Evolutionary conservation across 768 basidiomycete species (phyloP).

Genomic region (Rhizopogon vinicolor): DNA sequence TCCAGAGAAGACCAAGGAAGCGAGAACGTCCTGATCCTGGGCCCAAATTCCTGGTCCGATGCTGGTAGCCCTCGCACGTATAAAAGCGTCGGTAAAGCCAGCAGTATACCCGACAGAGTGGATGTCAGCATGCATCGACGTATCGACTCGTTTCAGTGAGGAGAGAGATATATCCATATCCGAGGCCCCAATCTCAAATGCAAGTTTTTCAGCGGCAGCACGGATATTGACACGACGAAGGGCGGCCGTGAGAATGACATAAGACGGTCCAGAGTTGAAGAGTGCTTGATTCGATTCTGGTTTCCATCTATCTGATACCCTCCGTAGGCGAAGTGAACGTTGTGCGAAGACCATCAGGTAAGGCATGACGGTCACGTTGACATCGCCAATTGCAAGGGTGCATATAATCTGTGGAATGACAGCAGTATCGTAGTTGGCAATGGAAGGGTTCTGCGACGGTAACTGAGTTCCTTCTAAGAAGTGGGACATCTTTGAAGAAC

Average conservation of each 20-base stretch:
- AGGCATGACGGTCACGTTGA: constrained; percentile 45
- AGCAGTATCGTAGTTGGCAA: constrained; percentile 2
- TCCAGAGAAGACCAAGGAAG: constrained; percentile 51
- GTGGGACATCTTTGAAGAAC: constrained; percentile 7
- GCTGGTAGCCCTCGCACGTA: constrained; percentile 53
- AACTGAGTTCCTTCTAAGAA: constrained; percentile 4
- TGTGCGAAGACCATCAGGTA: constrained; percentile 58
- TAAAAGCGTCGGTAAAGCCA: constrained; percentile 36
- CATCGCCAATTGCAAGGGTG: constrained; percentile 35
- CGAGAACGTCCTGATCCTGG: constrained; percentile 52
- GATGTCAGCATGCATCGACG: background rate
- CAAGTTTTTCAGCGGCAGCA: constrained; percentile 67
- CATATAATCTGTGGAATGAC: constrained; percentile 19
- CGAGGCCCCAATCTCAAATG: constrained; percentile 53
- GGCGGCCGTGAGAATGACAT: constrained; percentile 35
- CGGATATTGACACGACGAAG: constrained; percentile 46
- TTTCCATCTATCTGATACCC: constrained; percentile 21
- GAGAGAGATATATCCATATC: constrained; percentile 35
- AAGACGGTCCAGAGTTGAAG: constrained; percentile 6
- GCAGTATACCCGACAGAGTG: constrained; percentile 1
- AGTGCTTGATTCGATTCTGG: constrained; percentile 1
- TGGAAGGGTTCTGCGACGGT: constrained; percentile 10
- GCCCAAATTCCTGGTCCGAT: constrained; percentile 34
- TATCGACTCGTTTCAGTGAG: constrained; percentile 17
- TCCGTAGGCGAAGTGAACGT: constrained; percentile 46